phyloP scores from a whole-genome alignment of 2,329 filamentous ascomycete species.

The Fusarium robinianum region DNA sequence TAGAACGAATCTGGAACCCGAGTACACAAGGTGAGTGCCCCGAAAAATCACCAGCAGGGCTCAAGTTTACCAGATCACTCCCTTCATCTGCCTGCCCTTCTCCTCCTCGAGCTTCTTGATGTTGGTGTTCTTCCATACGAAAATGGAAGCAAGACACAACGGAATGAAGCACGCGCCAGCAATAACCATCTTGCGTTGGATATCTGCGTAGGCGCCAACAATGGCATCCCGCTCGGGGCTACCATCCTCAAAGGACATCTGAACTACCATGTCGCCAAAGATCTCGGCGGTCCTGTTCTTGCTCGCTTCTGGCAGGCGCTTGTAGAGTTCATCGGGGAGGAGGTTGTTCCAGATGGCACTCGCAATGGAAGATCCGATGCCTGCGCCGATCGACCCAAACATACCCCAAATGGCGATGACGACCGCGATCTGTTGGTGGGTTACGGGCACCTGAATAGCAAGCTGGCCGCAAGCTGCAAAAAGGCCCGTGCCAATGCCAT shows the following conservation, averaged over 20 bases:
- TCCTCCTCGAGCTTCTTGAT: conserved; percentile 1
- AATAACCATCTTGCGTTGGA: conserved; percentile 1
- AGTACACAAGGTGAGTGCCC: too few species aligned
- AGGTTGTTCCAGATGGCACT: conserved; percentile 35
- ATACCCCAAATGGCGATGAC: conserved; percentile 33
- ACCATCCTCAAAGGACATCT: conserved; percentile 15
- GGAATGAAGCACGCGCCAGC: conserved; percentile 2
- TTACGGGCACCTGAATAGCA: conserved; percentile 31
- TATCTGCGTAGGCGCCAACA: conserved; percentile 17
- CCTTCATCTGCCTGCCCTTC: conserved; percentile 1
- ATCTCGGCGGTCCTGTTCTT: conserved; percentile 34
- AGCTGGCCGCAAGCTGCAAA: conserved; percentile 42
- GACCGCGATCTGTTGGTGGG: conserved; percentile 36
- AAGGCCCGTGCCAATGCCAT: conserved; percentile 47
- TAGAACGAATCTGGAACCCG: too few species aligned
- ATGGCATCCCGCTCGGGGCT: conserved; percentile 32
- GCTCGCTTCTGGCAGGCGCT: conserved; percentile 47
- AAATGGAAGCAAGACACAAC: background rate
- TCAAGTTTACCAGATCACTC: too few species aligned
- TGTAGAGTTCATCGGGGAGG: conserved; percentile 21
- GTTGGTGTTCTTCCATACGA: conserved; percentile 4
- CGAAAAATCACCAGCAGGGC: too few species aligned
- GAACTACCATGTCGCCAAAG: conserved; percentile 3
- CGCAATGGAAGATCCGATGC: conserved; percentile 32
- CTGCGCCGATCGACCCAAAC: conserved; percentile 33